Evolutionary conservation across 2,329 filamentous ascomycete genomes (phyloP), one percentile per base, ranked within the genome.

Genomic region (Ophiostoma sp.): DNA sequence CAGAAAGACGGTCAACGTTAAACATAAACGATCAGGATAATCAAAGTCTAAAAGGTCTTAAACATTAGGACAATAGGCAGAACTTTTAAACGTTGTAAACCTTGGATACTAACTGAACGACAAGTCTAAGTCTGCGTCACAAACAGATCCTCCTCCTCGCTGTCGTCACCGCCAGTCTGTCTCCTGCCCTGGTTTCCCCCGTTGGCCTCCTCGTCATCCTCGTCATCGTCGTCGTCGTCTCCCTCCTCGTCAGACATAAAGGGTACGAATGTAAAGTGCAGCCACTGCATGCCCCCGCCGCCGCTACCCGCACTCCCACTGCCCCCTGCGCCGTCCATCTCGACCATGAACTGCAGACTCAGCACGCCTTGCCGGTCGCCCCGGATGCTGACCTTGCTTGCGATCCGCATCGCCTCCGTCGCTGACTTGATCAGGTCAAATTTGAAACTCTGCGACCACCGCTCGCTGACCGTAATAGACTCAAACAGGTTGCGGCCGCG

Each of bases 261-360:
- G 16, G 92, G 91, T 69, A 96, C 88, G 75, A 95, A 92, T 27
- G 90, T 83, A 77, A 94, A 96, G 77, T 95, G 91, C 38, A 95
- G 83, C 78, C 94, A 96, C 73, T 87, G 91, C 52, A 87, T 81
- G 38, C 83, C 82, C 5, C 85, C 84, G 0, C 60, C 49, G 1
- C 65, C 65, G 16, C 12, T 49, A 5, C 65, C 67, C 4, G 12
- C 38, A 4, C 64, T 67, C 5, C 60, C 27, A 16, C 65, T 52
- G 11, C 44, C 65, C 3, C 38, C 16, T 12, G 18, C 47, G 16
- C 64, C 47, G 71, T 95, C 92, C 58, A 93, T 83, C 76, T 97
- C 92, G 16, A 99, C 89, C 90, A 99, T 95, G 75, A 98, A 97
- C 76, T 99, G 95, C 76, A 98, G 80, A 78, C 92, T 97, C 72